Evolutionary conservation across 1,284 basidiomycete genomes (phyloP), one percentile per base, ranked within the genome.

Genomic region (Cutaneotrichosporon sp.): DNA sequence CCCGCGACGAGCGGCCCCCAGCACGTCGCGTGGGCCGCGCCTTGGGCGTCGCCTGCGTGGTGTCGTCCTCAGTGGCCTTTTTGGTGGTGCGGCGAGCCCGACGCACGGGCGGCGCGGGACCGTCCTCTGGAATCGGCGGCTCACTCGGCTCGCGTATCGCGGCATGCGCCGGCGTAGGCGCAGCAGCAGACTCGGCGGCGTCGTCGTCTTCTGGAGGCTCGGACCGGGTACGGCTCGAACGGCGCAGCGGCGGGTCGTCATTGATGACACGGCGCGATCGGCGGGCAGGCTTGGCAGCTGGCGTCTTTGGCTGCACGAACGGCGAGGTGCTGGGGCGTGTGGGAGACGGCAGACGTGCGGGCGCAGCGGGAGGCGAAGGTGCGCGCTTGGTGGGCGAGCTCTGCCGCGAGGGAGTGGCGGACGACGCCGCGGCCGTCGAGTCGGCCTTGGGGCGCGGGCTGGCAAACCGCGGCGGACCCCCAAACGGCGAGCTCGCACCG

Each of bases 381-480:
- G 44, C 38, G 37, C 35, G 34, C 26, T 30, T 30, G 49, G 49
- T 33, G 22, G 26, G 38, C 30, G 40, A 30, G 4, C 17, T 17
- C 9, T 36, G 49, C 2, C 41, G 49, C 20, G 20, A 39, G 3
- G 26, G 23, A 18, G 30, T 35, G 22, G 22, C 21, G 41, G 20
- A 17, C 13, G 59, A 68, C 35, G 58, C 61, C 1, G 23, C 36
- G 8, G 41, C 33, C n/a, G 39, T 42, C n/a, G 39, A 42, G 17
- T 40, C 36, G 15, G 58, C 39, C 41, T 12, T 41, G 47, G 37
- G 50, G 15, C 39, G 46, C 38, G 55, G 48, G 34, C 51, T 34
- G 33, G 51, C 43, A 58, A 73, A 73, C 38, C 66, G 59, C 3
- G 71, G 71, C 20, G 71, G 71, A 5, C 71, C 71, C 9, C 65